Evolutionary conservation across 2,329 filamentous ascomycete species (phyloP), one percentile per base, ranked within the genome.

Genomic region (Xylariomycetidae sp.): DNA sequence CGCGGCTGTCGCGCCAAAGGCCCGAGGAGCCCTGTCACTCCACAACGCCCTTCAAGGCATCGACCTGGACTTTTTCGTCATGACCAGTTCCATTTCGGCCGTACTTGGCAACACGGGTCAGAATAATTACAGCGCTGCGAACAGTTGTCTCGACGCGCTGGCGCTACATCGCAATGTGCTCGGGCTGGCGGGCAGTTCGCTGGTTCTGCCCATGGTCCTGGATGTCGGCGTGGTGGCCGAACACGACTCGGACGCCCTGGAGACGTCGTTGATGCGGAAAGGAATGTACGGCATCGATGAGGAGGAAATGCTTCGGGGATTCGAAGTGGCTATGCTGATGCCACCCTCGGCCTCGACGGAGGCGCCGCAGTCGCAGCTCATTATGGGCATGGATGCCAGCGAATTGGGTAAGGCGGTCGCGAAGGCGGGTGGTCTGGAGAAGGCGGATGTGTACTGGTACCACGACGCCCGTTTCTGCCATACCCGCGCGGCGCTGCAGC

Each of bases 281-380:
- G 53, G 55, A 11, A 44, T 55, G 34, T 56, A 57, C 34, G 52
- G 50, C 16, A 51, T 57, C 15, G 45, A 54, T 25, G 54, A 56
- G 27, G 40, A 51, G 17, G 30, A 54, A 5, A 40, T 57, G 18
- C 43, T 56, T 2, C 27, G 41, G 8, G 40, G 38, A 7, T 50
- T 57, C 23, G 51, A 51, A 34, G 43, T 37, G 2, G 54, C 51
- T 13, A 54, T 60, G 37, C n/a, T n/a, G n/a, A n/a, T n/a, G n/a
- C n/a, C n/a, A 11, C 18, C 11, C 13, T 23, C 16, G 11, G 14
- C 16, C 11, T 13, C 14, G 18, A 23, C 16, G 10, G 16, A 11
- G 3, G 11, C 18, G 11, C 15, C 25, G 23, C 20, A 27, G 12
- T 37, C 38, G 15, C 41, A 44, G 28, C 20, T 44, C 8, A 39